Evolutionary conservation across 805 yeast species (phyloP).

Genomic region (Blastobotrys mokoenaii): DNA sequence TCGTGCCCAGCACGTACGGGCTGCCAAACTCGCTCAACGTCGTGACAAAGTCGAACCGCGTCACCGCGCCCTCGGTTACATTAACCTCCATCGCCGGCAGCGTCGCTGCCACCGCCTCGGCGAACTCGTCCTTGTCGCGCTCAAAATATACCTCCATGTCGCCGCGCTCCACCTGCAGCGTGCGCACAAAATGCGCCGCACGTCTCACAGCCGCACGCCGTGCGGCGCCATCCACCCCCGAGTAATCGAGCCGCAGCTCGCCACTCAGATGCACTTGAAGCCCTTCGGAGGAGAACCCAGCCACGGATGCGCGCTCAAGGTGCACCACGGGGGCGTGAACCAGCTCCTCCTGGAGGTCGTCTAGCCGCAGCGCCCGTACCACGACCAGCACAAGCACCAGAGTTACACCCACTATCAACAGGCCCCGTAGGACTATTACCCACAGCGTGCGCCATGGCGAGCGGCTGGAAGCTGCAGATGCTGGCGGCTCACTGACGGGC

Average conservation of each 20-base stretch:
- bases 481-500: no score
- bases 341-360: constrained; percentile 11
- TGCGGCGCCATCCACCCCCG: constrained; percentile 5
- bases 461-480: no score
- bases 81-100: constrained; percentile 14
- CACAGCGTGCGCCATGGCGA: neutral
- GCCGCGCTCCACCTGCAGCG: constrained; percentile 6
- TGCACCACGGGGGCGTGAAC: constrained; percentile 8
- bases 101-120: constrained; percentile 11
- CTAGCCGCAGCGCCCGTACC: constrained; percentile 1
- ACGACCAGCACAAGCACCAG: constrained; percentile 1
- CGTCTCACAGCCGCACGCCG: constrained; percentile 6
- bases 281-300: constrained; percentile 11
- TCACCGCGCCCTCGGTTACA: constrained; percentile 4
- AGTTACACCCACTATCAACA: neutral
- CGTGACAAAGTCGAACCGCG: constrained; percentile 10
- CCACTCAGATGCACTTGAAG: constrained; percentile 12
- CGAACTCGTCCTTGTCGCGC: neutral
- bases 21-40: constrained; percentile 16
- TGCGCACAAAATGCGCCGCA: constrained; percentile 5
- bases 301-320: constrained; percentile 8
- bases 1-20: constrained; percentile 10
- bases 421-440: neutral
- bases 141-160: constrained; percentile 10
- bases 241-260: constrained; percentile 10